Evolutionary conservation across 2,329 filamentous ascomycete genomes (phyloP).

Genomic region (Sporothrix humicola): DNA sequence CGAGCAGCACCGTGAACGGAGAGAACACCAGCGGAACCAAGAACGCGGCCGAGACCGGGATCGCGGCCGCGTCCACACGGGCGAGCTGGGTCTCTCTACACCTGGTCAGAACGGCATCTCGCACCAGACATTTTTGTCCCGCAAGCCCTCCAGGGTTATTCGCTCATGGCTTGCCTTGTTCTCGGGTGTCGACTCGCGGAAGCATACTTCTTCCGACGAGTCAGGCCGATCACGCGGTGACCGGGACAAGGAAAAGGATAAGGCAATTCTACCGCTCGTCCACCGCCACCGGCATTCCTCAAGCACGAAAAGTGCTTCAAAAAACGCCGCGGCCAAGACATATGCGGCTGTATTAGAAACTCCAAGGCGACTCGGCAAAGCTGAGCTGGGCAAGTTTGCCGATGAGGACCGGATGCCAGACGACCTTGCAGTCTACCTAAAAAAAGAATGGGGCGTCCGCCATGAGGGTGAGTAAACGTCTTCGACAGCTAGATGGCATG

Average conservation of each 20-base stretch:
- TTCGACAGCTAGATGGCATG: constrained; percentile 41
- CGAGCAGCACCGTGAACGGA: constrained; percentile 29
- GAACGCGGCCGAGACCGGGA: not conserved
- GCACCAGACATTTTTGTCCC: constrained; percentile 5
- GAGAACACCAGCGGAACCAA: constrained; percentile 22
- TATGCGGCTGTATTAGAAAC: not conserved
- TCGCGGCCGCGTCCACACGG: not conserved
- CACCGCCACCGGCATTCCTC: constrained; percentile 5
- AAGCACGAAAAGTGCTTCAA: constrained; percentile 15
- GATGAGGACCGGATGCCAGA: constrained; percentile 76
- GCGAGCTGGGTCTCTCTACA: constrained; percentile 17
- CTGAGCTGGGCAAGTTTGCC: constrained; percentile 73
- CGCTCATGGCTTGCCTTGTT: constrained; percentile 20
- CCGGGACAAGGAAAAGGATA: not conserved
- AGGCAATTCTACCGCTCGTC: constrained; percentile 1
- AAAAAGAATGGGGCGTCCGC: constrained; percentile 62
- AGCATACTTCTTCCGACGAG: not conserved
- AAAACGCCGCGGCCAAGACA: not conserved
- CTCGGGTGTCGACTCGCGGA: not conserved
- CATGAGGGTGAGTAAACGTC: constrained; percentile 53
- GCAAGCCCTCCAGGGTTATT: constrained; percentile 15
- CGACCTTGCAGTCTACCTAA: constrained; percentile 68
- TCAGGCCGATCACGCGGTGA: not conserved
- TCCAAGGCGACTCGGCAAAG: constrained; percentile 50
- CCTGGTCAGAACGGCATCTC: not conserved